phyloP scores from a whole-genome alignment of 768 basidiomycete species.

The Leccinum subtestaceum region DNA sequence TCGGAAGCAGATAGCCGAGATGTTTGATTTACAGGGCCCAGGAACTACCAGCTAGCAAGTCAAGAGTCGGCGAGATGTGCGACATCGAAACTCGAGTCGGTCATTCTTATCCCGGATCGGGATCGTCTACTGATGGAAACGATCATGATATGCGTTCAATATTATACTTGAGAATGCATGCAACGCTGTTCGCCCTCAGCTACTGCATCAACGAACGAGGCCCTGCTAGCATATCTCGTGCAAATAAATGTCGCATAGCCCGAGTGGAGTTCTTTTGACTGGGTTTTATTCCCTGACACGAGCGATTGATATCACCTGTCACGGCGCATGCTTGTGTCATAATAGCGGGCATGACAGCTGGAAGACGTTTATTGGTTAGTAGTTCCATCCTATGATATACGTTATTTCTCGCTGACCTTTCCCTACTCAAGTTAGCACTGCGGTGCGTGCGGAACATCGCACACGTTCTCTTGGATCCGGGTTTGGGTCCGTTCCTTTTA shows the following conservation, averaged over 20 bases:
- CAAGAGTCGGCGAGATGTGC: background rate
- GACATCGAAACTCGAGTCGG: background rate
- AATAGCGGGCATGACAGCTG: background rate
- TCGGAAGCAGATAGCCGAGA: background rate
- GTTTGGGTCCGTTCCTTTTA: too few species aligned
- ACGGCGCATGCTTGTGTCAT: background rate
- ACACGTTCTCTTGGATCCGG: background rate
- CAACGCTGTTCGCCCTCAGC: background rate
- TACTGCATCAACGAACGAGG: background rate
- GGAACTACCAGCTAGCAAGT: background rate
- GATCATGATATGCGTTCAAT: background rate
- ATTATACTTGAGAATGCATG: background rate
- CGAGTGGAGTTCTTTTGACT: background rate
- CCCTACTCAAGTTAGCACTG: background rate
- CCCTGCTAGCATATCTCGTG: background rate
- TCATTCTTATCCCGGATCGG: background rate
- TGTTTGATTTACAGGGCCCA: background rate
- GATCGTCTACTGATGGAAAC: background rate
- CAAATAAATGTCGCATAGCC: background rate
- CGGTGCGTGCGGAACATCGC: background rate
- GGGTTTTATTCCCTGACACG: background rate
- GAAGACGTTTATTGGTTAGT: background rate
- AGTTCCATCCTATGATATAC: background rate
- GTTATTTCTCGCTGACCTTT: background rate
- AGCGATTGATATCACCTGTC: background rate